These are phyloP conservation scores for Chlamydomonas incerta DNA, from an alignment of 139 green algal species.

Conservation along the genomic window DNA sequence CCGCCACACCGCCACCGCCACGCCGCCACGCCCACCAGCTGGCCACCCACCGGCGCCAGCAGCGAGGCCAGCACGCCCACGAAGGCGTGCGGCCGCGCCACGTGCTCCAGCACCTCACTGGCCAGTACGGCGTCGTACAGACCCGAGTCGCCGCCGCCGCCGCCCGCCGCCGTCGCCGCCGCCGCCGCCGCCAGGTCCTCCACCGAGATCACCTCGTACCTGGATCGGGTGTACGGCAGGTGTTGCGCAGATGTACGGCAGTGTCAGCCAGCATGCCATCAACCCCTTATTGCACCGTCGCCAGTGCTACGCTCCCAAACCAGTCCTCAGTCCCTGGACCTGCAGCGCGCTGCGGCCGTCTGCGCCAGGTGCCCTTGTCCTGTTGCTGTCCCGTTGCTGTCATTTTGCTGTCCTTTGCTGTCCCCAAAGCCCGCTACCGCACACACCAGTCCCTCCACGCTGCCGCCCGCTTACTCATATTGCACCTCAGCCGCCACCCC, in stretches of 20 bases:
- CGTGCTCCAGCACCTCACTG: conserved; percentile 70
- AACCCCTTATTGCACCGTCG: too few species aligned
- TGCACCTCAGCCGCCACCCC: too few species aligned
- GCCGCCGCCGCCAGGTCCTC: conserved; percentile 62
- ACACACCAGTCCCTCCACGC: too few species aligned
- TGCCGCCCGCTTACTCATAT: too few species aligned
- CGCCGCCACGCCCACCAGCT: neutral
- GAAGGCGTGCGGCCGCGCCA: conserved; percentile 63
- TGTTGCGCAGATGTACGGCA: neutral
- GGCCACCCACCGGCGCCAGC: conserved; percentile 45
- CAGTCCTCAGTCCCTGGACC: too few species aligned
- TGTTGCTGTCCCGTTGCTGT: too few species aligned
- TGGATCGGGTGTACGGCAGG: neutral
- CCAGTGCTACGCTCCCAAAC: too few species aligned
- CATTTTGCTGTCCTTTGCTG: too few species aligned
- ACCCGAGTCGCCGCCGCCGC: too few species aligned
- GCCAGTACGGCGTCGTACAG: conserved; percentile 72
- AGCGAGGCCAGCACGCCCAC: conserved; percentile 52
- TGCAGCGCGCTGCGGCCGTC: too few species aligned
- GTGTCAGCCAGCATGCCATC: neutral
- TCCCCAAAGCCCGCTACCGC: too few species aligned
- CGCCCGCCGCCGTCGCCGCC: neutral
- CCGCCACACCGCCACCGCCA: neutral
- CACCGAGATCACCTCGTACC: conserved; percentile 61
- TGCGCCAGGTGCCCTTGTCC: too few species aligned